A percentile compares a stretch with the other conserved stretches of the same genome.
phyloP scores from a whole-genome alignment of 1,284 basidiomycete genomes.

The Ceratobasidium sp. region DNA sequence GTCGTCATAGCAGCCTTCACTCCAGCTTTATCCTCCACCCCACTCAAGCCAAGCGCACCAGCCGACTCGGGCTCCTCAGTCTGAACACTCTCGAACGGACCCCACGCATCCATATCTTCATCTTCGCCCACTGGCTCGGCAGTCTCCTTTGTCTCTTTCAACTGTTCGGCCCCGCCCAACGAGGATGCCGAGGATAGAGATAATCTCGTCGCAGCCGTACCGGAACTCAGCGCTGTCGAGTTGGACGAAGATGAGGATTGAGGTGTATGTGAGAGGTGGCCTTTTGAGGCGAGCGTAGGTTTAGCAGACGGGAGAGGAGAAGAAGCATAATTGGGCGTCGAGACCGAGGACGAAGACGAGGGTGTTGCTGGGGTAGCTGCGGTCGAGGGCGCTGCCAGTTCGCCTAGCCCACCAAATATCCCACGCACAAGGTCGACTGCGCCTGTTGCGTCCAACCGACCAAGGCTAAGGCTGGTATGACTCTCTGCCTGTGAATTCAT shows the following conservation, averaged over 20 bases:
- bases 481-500: constrained; percentile 32
- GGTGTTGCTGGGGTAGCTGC: constrained; percentile 50
- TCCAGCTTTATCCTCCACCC: constrained; percentile 35
- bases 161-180: constrained; percentile 17
- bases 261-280: constrained; percentile 22
- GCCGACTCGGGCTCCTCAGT: constrained; percentile 54
- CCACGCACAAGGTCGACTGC: constrained; percentile 66
- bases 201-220: constrained; percentile 6
- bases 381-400: constrained; percentile 66
- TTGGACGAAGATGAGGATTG: constrained; percentile 35
- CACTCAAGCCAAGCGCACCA: constrained; percentile 64
- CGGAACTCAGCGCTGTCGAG: constrained; percentile 30
- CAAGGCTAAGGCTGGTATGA: constrained; percentile 9
- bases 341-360: constrained; percentile 54
- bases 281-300: constrained; percentile 45
- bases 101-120: constrained; percentile 55
- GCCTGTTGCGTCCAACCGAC: constrained; percentile 47
- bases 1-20: neutral
- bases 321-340: constrained; percentile 52
- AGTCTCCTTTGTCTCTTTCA: constrained; percentile 47
- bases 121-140: constrained; percentile 44
- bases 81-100: constrained; percentile 50
- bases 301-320: constrained; percentile 50
- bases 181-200: constrained; percentile 35
- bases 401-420: constrained; percentile 75